Evolutionary conservation across 768 basidiomycete genomes (phyloP).

Genomic region (Suillus spraguei): DNA sequence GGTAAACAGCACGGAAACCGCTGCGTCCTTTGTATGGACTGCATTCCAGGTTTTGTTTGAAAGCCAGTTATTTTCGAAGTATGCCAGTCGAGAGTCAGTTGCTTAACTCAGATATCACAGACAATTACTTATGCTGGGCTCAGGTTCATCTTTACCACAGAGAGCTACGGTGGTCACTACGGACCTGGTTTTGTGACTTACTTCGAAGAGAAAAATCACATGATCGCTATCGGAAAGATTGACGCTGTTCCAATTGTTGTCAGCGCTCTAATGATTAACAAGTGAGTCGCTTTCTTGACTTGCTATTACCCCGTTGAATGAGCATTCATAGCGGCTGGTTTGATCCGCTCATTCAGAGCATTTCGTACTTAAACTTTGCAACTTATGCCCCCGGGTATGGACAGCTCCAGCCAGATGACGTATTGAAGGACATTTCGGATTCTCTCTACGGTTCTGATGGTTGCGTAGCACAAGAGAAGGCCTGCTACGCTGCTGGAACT

Average conservation of each 20-base stretch:
- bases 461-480: slow-evolving; percentile 55
- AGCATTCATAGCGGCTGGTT: slow-evolving; percentile 54
- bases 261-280: slow-evolving; percentile 67
- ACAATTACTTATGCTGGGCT: not conserved
- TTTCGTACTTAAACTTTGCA: slow-evolving; percentile 63
- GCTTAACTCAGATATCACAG: not conserved
- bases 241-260: slow-evolving; percentile 56
- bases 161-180: slow-evolving; percentile 72
- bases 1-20: slow-evolving; percentile 53
- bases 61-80: slow-evolving; percentile 52
- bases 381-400: slow-evolving; percentile 68
- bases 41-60: slow-evolving; percentile 68
- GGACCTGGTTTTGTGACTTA: slow-evolving; percentile 65
- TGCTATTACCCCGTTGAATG: not conserved
- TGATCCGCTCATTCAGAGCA: slow-evolving; percentile 64
- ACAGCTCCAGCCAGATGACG: slow-evolving; percentile 51
- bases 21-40: slow-evolving; percentile 60
- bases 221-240: slow-evolving; percentile 46
- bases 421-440: slow-evolving; percentile 48
- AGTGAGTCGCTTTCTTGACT: slow-evolving; percentile 34
- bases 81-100: slow-evolving; percentile 54
- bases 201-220: slow-evolving; percentile 62
- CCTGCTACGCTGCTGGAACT: slow-evolving; percentile 59
- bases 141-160: slow-evolving; percentile 66
- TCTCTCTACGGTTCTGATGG: slow-evolving; percentile 51